Conservation (phyloP, 352 stramenopile genomes). For the Phytophthora rubi region DNA sequence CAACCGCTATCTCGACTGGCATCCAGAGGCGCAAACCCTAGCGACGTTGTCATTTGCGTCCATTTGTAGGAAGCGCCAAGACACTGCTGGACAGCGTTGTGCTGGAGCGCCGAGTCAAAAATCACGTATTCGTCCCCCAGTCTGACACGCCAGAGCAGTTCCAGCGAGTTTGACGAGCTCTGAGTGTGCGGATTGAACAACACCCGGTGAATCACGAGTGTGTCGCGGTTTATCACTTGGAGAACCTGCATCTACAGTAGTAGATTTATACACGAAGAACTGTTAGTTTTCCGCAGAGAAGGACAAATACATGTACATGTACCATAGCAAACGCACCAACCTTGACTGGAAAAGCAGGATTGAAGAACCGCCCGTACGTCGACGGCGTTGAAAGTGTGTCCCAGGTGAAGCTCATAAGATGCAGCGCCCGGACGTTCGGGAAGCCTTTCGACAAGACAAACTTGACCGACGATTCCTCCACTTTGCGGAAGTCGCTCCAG, state of each 20-base stretch:
- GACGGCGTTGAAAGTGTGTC: constrained; percentile 31
- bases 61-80: constrained; percentile 58
- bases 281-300: not conserved
- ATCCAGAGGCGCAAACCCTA: constrained; percentile 46
- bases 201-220: constrained; percentile 59
- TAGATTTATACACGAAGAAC: not conserved
- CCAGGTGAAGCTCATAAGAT: constrained; percentile 54
- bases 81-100: constrained; percentile 60
- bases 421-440: constrained; percentile 31
- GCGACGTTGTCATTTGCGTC: constrained; percentile 56
- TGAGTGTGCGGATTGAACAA: constrained; percentile 67
- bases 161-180: constrained; percentile 56
- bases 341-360: constrained; percentile 40
- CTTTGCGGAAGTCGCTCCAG: constrained; percentile 55
- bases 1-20: constrained; percentile 34
- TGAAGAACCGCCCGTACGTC: constrained; percentile 53
- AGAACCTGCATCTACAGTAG: constrained; percentile 46
- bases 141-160: constrained; percentile 60
- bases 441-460: constrained; percentile 63
- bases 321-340: constrained; percentile 7
- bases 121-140: constrained; percentile 59
- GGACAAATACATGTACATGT: not conserved
- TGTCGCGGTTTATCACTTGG: constrained; percentile 60
- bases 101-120: constrained; percentile 56
- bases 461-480: constrained; percentile 46